Conservation (phyloP, 179 eudicot species). For the Beta corolliflora region DNA sequence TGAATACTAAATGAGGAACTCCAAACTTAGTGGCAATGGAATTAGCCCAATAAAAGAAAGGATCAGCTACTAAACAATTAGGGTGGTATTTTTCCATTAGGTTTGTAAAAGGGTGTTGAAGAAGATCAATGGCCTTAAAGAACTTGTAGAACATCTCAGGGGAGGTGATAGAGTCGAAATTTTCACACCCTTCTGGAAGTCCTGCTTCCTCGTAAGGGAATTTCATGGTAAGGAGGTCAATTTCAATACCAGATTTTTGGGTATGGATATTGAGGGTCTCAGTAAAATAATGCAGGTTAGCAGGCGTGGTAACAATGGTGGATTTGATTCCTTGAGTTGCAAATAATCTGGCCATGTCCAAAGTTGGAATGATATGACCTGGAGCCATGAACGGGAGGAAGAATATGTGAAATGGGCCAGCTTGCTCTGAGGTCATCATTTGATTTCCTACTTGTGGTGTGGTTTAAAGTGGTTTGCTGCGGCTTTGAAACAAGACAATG, state of each 20-base stretch:
- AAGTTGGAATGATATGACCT: constrained; percentile 40
- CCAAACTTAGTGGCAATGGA: constrained; percentile 11
- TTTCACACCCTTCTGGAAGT: constrained; percentile 31
- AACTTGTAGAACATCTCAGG: neutral
- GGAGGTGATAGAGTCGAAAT: neutral
- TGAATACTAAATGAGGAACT: constrained; percentile 28
- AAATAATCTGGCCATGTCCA: constrained; percentile 39
- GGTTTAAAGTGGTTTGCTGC: too few relatives aligned
- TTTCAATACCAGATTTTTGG: constrained; percentile 1
- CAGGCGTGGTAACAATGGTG: constrained; percentile 41
- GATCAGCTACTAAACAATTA: constrained; percentile 29
- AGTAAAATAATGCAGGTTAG: constrained; percentile 21
- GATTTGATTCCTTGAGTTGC: constrained; percentile 30
- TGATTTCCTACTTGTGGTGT: neutral
- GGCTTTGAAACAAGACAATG: too few relatives aligned
- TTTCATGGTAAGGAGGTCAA: constrained; percentile 22
- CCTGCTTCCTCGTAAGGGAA: constrained; percentile 32
- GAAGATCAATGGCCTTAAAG: constrained; percentile 18
- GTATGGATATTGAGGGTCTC: constrained; percentile 6
- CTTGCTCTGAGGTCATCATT: constrained; percentile 22
- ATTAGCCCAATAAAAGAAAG: constrained; percentile 28
- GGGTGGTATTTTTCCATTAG: constrained; percentile 18
- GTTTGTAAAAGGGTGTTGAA: constrained; percentile 28
- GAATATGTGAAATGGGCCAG: constrained; percentile 22
- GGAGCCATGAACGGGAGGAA: constrained; percentile 41